These are phyloP conservation scores for Logfia minima DNA, from an alignment of 129 eudicot species.

Conservation along the genomic window DNA sequence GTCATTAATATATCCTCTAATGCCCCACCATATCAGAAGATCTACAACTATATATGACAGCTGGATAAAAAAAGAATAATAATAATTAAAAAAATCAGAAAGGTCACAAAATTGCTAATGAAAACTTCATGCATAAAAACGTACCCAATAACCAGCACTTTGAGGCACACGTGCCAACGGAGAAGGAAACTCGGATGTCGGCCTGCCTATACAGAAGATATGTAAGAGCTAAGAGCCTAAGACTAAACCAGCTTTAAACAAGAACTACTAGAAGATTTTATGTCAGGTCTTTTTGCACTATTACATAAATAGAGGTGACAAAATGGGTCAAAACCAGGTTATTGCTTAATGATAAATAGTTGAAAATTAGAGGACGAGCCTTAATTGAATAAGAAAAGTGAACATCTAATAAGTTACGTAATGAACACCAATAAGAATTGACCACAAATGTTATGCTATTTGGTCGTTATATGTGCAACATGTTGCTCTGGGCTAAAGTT, in stretches of 20 bases:
- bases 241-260: constrained; percentile 9
- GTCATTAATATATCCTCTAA: constrained; percentile 83
- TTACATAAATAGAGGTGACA: neutral
- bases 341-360: neutral
- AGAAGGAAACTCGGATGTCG: constrained; percentile 85
- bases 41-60: constrained; percentile 91
- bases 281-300: neutral
- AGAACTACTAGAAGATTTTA: neutral
- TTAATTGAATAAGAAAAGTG: neutral
- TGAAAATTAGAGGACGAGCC: neutral
- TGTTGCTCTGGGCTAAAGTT: too few relatives aligned
- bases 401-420: neutral
- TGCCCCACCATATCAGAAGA: constrained; percentile 93
- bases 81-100: neutral
- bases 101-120: neutral
- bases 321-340: neutral
- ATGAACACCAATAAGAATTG: neutral
- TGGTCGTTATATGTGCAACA: neutral
- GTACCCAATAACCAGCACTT: constrained; percentile 88
- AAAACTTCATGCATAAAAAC: neutral
- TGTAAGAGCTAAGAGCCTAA: constrained; percentile 40
- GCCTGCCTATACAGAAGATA: constrained; percentile 66
- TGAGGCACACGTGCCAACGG: constrained; percentile 95
- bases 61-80: constrained; percentile 40
- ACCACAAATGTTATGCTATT: neutral